Base-by-base conservation (phyloP, 2,329 filamentous ascomycete genomes). In the Fusarium xyrophilum region DNA sequence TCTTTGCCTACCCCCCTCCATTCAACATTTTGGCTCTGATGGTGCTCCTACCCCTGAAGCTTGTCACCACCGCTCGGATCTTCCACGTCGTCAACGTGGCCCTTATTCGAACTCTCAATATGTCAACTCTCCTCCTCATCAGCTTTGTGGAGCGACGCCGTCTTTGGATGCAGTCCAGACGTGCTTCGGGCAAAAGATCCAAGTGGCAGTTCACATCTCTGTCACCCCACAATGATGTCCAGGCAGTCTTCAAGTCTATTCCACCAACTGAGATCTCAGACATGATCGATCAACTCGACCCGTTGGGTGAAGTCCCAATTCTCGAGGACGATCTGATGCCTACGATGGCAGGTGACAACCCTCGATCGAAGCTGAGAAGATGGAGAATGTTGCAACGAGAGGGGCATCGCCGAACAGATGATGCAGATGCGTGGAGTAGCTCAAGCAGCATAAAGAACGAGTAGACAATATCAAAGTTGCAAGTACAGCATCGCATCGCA, bases 1-100 rank as follows among this genome's bases (percentile, higher is more conserved):
- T 92, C 33, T 91, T 91, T 73, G 84, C 88, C 15, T 91, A 91
- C 73, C 85, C 87, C 15, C 89, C 90, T 0, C 90, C 90, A 1
- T 89, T 91, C 77, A 93, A 93, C 70, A 83, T 93, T 32, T 76
- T 89, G 19, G 90, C 90, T 3, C 80, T 92, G 21, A 56, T 87
- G 28, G 74, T 88, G 33, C 80, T 92, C 30, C 82, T 92, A 2
- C 90, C 90, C 0, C 78, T 92, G 28, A 91, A 91, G 71, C 85
- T 89, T 70, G 68, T 88, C 21, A 79, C 90, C 13, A 84, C 86
- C 0, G 84, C 88, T 4, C 83, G 87, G 21, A 86, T 86, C 80
- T 92, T 92, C 71, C 90, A 93, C 79, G 88, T 89, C 70, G 83
- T 91, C 76, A 91, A 93, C 75, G 89, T 92, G 56, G 85, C 86